Percentiles rank a stretch among this genome's conserved stretches.
These are phyloP conservation scores for Termitomyces heimii DNA, from an alignment of 768 basidiomycete genomes.

Conservation along the genomic window DNA sequence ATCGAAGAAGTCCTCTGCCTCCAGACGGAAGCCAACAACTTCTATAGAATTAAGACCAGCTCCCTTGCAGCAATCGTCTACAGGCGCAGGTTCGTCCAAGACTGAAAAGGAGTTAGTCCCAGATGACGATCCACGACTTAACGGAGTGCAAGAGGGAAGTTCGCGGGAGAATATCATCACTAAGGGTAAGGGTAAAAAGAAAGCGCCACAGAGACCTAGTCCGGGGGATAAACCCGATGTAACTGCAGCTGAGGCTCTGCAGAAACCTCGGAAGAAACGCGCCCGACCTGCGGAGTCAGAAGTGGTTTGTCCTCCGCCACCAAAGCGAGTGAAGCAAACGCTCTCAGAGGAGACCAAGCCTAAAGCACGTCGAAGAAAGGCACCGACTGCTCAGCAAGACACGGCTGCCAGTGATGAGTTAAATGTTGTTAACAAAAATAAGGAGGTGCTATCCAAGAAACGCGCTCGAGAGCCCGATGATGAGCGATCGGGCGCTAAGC, in stretches of 20 bases:
- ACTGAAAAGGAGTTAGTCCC: neutral
- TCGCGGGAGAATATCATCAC: neutral
- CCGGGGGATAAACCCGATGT: neutral
- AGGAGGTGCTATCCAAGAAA: neutral
- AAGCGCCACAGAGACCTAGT: neutral
- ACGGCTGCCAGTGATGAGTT: neutral
- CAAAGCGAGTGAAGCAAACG: neutral
- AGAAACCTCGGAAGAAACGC: neutral
- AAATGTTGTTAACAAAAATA: neutral
- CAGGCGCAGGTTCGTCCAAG: neutral
- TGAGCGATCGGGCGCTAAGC: neutral
- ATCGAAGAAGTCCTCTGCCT: neutral
- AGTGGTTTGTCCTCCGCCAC: neutral
- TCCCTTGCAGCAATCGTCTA: neutral
- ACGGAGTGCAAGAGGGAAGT: neutral
- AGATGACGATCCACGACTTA: neutral
- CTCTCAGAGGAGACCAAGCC: neutral
- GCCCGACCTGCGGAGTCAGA: neutral
- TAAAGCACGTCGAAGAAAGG: neutral
- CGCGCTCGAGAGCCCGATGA: conserved; percentile 1
- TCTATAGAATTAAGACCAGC: neutral
- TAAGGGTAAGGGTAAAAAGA: neutral
- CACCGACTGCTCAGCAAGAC: neutral
- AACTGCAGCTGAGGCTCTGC: neutral
- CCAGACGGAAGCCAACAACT: neutral